Base-by-base conservation (phyloP, 345 rosid genomes). In the Citrus reticulata region DNA sequence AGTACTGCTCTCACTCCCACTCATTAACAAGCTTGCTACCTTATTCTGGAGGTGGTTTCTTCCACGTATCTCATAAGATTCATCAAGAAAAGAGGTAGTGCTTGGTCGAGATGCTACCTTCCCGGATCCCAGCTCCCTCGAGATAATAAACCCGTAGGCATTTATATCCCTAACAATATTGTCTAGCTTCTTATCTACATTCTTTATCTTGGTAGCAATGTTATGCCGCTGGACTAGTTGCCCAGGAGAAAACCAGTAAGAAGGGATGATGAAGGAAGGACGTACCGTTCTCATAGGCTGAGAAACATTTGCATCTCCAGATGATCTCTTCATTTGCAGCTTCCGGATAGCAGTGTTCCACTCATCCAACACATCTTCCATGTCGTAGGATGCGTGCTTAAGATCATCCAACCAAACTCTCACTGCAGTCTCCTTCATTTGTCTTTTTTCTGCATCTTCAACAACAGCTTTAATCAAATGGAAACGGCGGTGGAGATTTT, bases 331-430 rank as follows among this genome's bases (percentile, higher is more conserved):
- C 72, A 69, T 14, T 4, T 40, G 34, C 29, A 24, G 27, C 2
- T 69, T 42, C 9, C 32, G 35, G 6, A 46, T 25, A 1, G 20
- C 32, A 25, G 34, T 69, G 72, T 25, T 69, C 72, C 72, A 68
- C 72, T 68, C 72, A 68, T 68, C 55, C 19, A 68, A 39, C 55
- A n/a, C 72, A n/a, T 68, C 72, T 7, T 68, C 25, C 1, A 68
- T 11, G 57, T 40, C 72, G 24, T 68, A 68, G 19, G 30, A 68
- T 13, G 16, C 9, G 30, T 40, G 30, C 16, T 68, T 42, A 5
- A 68, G 72, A 29, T 68, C 25, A n/a, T 40, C 30, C 14, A 69
- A 14, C 72, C 58, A 69, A 25, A 0, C 57, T 13, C 57, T 69
- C 19, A 68, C 55, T 10, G 20, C 5, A 5, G 0, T 46, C 51